Evolutionary conservation across 116 monocot genomes (phyloP).

Genomic region (Dioscorea cayenensis): DNA sequence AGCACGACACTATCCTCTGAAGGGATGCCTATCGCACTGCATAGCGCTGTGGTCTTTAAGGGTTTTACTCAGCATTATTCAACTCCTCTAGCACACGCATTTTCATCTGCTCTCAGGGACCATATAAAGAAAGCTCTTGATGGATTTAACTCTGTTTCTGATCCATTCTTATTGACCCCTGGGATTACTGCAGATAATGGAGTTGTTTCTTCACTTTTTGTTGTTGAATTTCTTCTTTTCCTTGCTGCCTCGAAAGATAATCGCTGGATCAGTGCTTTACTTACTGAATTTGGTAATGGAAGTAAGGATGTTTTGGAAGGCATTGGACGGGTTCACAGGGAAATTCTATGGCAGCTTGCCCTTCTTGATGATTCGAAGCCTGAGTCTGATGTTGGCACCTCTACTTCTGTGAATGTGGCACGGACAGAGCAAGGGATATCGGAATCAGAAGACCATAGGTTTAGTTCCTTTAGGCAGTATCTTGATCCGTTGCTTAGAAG

Average conservation of each 20-base stretch:
- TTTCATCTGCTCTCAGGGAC: constrained; percentile 71
- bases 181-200: constrained; percentile 29
- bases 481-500: constrained; percentile 83
- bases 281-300: constrained; percentile 85
- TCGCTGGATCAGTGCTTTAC: constrained; percentile 86
- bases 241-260: constrained; percentile 94
- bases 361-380: constrained; percentile 80
- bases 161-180: constrained; percentile 36
- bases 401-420: constrained; percentile 39
- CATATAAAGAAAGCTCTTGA: constrained; percentile 69
- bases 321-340: constrained; percentile 77
- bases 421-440: constrained; percentile 25
- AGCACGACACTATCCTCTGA: constrained; percentile 93
- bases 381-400: constrained; percentile 41
- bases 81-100: constrained; percentile 70
- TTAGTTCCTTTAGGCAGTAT: constrained; percentile 76
- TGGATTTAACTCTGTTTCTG: constrained; percentile 42
- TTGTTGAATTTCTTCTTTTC: constrained; percentile 93
- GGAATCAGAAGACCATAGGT: constrained; percentile 69
- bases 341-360: constrained; percentile 88
- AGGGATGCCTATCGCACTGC: constrained; percentile 96
- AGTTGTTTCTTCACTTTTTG: constrained; percentile 80
- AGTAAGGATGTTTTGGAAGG: constrained; percentile 86
- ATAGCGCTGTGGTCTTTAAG: constrained; percentile 96
- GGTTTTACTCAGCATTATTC: constrained; percentile 97